phyloP scores from a whole-genome alignment of 2,329 filamentous ascomycete genomes.

The Coniella lustricola region DNA sequence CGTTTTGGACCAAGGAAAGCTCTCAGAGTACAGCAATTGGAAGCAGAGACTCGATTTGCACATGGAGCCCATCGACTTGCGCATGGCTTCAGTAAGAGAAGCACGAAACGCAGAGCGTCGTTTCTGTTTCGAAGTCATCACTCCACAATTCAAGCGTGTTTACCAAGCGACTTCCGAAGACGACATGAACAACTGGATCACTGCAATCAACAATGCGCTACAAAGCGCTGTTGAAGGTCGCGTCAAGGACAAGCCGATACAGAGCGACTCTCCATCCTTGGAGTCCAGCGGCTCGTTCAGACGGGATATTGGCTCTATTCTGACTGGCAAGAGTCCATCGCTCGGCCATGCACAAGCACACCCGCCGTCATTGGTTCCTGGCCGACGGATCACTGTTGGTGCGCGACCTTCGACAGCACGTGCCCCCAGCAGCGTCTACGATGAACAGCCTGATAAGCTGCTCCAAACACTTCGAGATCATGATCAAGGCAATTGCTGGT shows the following conservation, averaged over 20 bases:
- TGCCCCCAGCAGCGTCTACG: slow-evolving; percentile 55
- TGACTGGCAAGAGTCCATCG: slow-evolving; percentile 86
- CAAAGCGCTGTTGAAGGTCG: slow-evolving; percentile 91
- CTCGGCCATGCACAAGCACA: slow-evolving; percentile 45
- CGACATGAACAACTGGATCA: slow-evolving; percentile 96
- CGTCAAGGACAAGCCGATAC: slow-evolving; percentile 45
- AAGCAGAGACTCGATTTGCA: slow-evolving; percentile 95
- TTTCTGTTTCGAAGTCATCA: slow-evolving; percentile 98
- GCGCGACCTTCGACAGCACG: slow-evolving; percentile 64
- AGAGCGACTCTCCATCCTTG: slow-evolving; percentile 34
- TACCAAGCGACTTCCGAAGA: slow-evolving; percentile 98
- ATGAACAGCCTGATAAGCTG: slow-evolving; percentile 78
- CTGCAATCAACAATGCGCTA: slow-evolving; percentile 91
- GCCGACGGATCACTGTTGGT: slow-evolving; percentile 84
- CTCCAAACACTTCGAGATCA: slow-evolving; percentile 81
- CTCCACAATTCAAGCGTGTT: slow-evolving; percentile 88
- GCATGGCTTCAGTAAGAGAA: slow-evolving; percentile 94
- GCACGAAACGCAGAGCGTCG: slow-evolving; percentile 88
- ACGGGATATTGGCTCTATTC: slow-evolving; percentile 83
- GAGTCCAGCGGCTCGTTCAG: slow-evolving; percentile 48
- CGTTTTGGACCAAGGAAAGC: slow-evolving; percentile 89
- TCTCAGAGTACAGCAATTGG: slow-evolving; percentile 99
- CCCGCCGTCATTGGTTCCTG: slow-evolving; percentile 53
- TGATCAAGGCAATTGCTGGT: slow-evolving; percentile 88
- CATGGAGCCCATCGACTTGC: slow-evolving; percentile 94